These are phyloP conservation scores for Novymonas esmeraldas DNA, from an alignment of 208 protist genomes.

Conservation along the genomic window DNA sequence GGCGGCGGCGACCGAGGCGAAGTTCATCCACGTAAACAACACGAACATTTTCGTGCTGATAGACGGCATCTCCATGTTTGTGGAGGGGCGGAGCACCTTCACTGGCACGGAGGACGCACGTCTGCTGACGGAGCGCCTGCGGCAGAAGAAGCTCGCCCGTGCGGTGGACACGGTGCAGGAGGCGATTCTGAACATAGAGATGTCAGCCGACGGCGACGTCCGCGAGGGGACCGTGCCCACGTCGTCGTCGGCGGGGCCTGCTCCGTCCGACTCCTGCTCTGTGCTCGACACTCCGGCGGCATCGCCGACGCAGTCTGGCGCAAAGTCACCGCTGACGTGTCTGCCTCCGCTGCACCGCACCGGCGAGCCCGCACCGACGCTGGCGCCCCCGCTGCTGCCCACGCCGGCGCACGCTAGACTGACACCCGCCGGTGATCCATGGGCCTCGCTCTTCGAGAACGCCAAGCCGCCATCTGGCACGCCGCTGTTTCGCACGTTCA, in stretches of 20 bases:
- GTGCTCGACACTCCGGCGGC: neutral
- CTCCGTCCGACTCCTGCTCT: neutral
- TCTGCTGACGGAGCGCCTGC: conserved; percentile 29
- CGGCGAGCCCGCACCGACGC: neutral
- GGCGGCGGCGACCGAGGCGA: conserved; percentile 31
- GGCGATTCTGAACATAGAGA: conserved; percentile 82
- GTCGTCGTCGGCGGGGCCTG: too few species aligned
- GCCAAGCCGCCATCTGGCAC: conserved; percentile 16
- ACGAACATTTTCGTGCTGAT: conserved; percentile 90
- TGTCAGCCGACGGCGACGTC: conserved; percentile 15
- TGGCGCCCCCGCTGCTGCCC: neutral
- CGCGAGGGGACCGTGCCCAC: neutral
- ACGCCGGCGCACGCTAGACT: too few species aligned
- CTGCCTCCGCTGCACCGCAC: neutral
- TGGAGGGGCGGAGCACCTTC: conserved; percentile 77
- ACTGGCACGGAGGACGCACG: conserved; percentile 59
- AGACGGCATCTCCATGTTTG: conserved; percentile 88
- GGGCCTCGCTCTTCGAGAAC: conserved; percentile 43
- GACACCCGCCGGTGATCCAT: conserved; percentile 21
- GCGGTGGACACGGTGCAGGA: conserved; percentile 72
- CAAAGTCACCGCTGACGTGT: neutral
- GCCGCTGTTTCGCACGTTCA: conserved; percentile 29
- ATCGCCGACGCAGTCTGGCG: neutral
- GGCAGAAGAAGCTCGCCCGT: conserved; percentile 27
- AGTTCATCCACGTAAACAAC: conserved; percentile 90